Conservation (phyloP, 176 grass and related monocot species). For the Hsuehochloa calcarea region DNA sequence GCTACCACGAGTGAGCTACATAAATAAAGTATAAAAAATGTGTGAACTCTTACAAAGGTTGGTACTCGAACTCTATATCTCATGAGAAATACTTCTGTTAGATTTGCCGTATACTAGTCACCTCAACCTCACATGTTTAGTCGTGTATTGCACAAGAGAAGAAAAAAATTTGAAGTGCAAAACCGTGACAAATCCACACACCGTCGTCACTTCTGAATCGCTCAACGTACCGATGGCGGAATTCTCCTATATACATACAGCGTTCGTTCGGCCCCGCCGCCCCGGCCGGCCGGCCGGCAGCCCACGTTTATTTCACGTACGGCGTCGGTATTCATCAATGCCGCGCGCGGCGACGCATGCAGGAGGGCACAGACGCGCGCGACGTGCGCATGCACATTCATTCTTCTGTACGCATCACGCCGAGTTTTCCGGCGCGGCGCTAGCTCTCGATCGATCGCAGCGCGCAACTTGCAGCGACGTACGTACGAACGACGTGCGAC, state of each 20-base stretch:
- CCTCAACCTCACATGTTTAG: too few relatives aligned
- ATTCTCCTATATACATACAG: neutral
- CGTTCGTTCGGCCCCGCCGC: neutral
- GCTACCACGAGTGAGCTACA: too few relatives aligned
- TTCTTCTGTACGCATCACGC: neutral
- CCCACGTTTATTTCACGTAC: conserved; percentile 1
- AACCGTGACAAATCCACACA: too few relatives aligned
- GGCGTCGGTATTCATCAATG: conserved; percentile 2
- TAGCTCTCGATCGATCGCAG: neutral
- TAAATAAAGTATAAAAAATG: too few relatives aligned
- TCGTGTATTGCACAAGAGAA: too few relatives aligned
- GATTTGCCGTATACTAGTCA: too few relatives aligned
- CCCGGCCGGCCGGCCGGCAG: neutral
- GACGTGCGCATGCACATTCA: neutral
- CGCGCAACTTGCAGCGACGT: neutral
- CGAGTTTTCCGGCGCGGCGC: neutral
- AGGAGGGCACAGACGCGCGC: neutral
- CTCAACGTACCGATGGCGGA: neutral
- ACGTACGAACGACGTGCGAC: neutral
- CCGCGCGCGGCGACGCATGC: neutral
- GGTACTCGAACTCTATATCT: too few relatives aligned
- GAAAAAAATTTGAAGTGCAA: too few relatives aligned
- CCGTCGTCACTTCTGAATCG: too few relatives aligned
- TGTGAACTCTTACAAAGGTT: too few relatives aligned
- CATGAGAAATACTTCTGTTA: too few relatives aligned